These are phyloP conservation scores for Pleodorina starrii DNA, from an alignment of 139 green algal species.

Conservation along the genomic window DNA sequence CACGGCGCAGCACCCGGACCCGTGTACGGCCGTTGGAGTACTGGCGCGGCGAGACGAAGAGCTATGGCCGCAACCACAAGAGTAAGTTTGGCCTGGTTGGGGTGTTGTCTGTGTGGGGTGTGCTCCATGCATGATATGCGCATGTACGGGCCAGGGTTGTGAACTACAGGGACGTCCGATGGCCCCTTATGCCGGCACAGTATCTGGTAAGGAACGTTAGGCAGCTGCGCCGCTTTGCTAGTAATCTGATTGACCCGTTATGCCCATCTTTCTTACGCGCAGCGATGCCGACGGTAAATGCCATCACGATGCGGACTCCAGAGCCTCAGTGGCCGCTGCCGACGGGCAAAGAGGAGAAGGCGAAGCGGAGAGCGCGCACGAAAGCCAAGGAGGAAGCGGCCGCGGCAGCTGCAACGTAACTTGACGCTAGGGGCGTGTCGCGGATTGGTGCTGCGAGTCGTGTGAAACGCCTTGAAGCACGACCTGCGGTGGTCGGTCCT, in stretches of 20 bases:
- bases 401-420: neutral
- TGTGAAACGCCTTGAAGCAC: too few species aligned
- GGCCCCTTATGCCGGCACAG: too few species aligned
- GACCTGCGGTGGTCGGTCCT: too few species aligned
- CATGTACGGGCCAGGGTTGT: too few species aligned
- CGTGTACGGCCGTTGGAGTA: slow-evolving; percentile 66
- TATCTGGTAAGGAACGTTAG: too few species aligned
- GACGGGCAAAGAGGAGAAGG: slow-evolving; percentile 15
- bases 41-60: slow-evolving; percentile 73
- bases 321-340: slow-evolving; percentile 55
- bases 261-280: neutral
- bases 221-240: too few species aligned
- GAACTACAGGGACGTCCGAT: neutral
- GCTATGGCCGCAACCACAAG: slow-evolving; percentile 57
- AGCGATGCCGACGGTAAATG: slow-evolving; percentile 52
- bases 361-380: slow-evolving; percentile 4
- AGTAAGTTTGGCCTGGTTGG: slow-evolving; percentile 45
- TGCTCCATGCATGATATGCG: too few species aligned
- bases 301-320: slow-evolving; percentile 54
- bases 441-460: too few species aligned
- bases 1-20: slow-evolving; percentile 60
- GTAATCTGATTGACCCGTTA: too few species aligned
- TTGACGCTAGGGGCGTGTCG: too few species aligned
- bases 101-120: neutral
- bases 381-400: neutral